Evolutionary conservation across 1,139 yeast genomes (phyloP).

Genomic region (Blastobotrys buckinghamii): DNA sequence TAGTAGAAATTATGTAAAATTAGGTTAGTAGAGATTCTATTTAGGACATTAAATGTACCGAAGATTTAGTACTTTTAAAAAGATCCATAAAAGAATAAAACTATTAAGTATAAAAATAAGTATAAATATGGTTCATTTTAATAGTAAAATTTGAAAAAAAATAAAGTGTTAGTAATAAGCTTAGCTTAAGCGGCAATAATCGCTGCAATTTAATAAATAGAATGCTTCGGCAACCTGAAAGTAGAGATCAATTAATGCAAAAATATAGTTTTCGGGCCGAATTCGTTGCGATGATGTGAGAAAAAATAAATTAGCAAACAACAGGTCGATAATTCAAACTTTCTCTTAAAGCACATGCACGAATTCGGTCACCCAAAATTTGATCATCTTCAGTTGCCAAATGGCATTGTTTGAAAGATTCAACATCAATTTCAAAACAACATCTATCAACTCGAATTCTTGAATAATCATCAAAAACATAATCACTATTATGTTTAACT

Average conservation of each 20-base stretch:
- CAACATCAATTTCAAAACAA: slow-evolving; percentile 11
- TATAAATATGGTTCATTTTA: no score
- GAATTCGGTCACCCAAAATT: not conserved
- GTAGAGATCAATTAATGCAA: no score
- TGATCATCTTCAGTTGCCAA: not conserved
- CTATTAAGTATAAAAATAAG: no score
- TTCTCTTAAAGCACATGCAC: slow-evolving; percentile 4
- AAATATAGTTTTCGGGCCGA: no score
- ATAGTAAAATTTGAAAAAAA: no score
- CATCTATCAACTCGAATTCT: slow-evolving; percentile 11
- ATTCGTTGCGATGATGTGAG: no score
- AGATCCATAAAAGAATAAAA: no score
- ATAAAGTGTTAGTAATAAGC: not conserved
- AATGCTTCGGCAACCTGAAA: no score
- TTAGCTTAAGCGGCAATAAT: not conserved
- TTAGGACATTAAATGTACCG: not conserved
- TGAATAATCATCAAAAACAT: slow-evolving; percentile 12
- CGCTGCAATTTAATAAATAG: not conserved
- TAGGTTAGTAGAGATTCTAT: no score
- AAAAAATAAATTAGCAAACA: not conserved
- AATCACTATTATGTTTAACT: not conserved
- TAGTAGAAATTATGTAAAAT: no score
- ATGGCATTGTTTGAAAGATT: slow-evolving; percentile 4
- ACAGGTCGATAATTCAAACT: not conserved
- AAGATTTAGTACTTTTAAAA: no score